Percentiles rank a stretch among this genome's conserved stretches.
Conservation (phyloP, 176 grass and related monocot genomes). For the Bromus sterilis region DNA sequence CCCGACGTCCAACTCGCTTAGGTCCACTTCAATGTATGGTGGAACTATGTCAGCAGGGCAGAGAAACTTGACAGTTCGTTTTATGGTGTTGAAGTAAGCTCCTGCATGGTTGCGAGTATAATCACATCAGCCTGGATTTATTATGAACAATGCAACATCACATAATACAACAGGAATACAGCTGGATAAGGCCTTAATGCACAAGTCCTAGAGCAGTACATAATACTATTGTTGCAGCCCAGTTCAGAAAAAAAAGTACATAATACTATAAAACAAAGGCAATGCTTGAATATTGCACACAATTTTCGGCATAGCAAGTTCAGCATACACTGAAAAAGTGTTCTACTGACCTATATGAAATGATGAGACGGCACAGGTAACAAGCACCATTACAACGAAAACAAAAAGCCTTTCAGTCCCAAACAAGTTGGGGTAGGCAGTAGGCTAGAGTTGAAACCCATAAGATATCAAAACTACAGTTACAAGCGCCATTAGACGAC, state of each 20-base stretch:
- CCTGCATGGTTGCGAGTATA: constrained; percentile 37
- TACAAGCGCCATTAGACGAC: neutral
- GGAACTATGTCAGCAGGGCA: constrained; percentile 94
- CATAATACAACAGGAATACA: neutral
- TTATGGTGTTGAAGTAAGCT: constrained; percentile 94
- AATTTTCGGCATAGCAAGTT: neutral
- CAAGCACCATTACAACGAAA: neutral
- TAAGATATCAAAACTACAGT: too few species aligned
- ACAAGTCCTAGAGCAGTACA: neutral
- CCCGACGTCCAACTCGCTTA: constrained; percentile 80
- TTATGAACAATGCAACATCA: neutral
- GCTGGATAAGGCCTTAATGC: neutral
- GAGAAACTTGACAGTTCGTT: constrained; percentile 84
- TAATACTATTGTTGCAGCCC: too few species aligned
- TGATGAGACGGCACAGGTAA: neutral
- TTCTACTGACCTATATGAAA: neutral
- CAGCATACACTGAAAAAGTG: neutral
- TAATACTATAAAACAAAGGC: neutral
- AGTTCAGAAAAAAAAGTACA: too few species aligned
- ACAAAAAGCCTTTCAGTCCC: too few species aligned
- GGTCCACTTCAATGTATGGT: constrained; percentile 93
- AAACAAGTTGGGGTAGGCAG: too few species aligned
- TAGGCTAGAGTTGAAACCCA: too few species aligned
- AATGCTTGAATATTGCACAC: neutral
- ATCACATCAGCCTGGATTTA: constrained; percentile 1